Conservation (phyloP, 345 rosid species). For the Turritis glabra region DNA sequence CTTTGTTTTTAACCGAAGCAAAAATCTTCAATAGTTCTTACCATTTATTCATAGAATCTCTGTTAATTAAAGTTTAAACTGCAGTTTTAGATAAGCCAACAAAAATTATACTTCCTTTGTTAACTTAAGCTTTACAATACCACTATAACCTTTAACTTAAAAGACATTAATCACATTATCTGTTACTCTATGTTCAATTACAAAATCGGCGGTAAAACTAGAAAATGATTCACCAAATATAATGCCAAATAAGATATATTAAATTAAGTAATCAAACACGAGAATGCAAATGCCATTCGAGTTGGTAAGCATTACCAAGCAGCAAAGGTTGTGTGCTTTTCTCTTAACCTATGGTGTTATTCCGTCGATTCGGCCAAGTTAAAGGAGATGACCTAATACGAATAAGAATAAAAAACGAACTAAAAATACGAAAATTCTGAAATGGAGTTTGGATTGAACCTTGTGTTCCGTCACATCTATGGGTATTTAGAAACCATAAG, state of each 20-base stretch:
- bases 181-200: background rate
- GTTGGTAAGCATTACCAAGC: slow-evolving; percentile 32
- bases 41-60: background rate
- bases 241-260: background rate
- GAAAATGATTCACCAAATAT: background rate
- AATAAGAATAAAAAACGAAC: background rate
- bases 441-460: too few species aligned
- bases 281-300: slow-evolving; percentile 25
- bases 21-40: background rate
- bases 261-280: slow-evolving; percentile 5
- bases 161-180: background rate
- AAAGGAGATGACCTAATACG: slow-evolving; percentile 9
- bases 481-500: too few species aligned
- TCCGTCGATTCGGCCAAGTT: background rate
- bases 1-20: background rate
- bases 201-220: background rate
- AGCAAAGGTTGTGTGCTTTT: slow-evolving; percentile 26
- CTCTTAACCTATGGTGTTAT: background rate
- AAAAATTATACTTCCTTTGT: background rate
- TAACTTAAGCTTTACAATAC: background rate
- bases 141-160: background rate
- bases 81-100: background rate
- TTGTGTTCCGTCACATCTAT: too few species aligned
- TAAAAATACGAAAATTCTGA: too few species aligned
- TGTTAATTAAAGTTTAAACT: background rate